phyloP scores from a whole-genome alignment of 1,284 basidiomycete species.

The Sporisorium graminicola region DNA sequence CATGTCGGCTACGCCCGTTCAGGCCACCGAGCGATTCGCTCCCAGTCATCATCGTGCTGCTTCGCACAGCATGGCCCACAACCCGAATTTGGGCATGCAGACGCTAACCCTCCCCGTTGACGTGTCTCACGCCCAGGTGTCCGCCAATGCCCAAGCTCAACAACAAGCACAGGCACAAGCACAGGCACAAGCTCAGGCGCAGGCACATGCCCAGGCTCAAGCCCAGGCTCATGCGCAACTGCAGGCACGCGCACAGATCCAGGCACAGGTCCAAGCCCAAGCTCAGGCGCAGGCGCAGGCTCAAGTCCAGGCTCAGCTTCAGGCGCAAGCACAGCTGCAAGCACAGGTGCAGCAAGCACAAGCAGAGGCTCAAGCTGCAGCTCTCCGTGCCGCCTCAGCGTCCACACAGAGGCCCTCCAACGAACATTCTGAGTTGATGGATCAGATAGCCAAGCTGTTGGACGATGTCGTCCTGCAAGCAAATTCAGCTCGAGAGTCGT shows the following conservation, averaged over 20 bases:
- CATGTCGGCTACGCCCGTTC: constrained; percentile 37
- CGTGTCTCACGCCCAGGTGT: constrained; percentile 18
- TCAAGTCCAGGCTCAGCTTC: constrained; percentile 32
- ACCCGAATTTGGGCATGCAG: constrained; percentile 20
- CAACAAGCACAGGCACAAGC: constrained; percentile 23
- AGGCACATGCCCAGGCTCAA: constrained; percentile 29
- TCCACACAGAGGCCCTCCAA: constrained; percentile 23
- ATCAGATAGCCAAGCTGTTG: constrained; percentile 54
- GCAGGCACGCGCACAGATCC: constrained; percentile 27
- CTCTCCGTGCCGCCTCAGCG: constrained; percentile 29
- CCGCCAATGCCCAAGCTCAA: constrained; percentile 15
- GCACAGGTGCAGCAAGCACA: constrained; percentile 37
- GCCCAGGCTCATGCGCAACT: constrained; percentile 26
- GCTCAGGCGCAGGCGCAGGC: constrained; percentile 30
- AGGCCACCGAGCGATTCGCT: constrained; percentile 17
- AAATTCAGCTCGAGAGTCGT: constrained; percentile 55
- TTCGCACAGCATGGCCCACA: constrained; percentile 39
- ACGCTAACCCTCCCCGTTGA: constrained; percentile 23
- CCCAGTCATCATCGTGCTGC: constrained; percentile 34
- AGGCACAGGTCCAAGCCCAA: constrained; percentile 25
- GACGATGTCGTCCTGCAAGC: constrained; percentile 59
- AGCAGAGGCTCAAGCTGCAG: constrained; percentile 34
- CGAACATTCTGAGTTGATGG: constrained; percentile 36
- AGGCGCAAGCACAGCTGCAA: constrained; percentile 30
- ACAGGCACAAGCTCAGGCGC: constrained; percentile 15